phyloP scores from a whole-genome alignment of 1,284 basidiomycete genomes.

The Sporisorium graminicola region DNA sequence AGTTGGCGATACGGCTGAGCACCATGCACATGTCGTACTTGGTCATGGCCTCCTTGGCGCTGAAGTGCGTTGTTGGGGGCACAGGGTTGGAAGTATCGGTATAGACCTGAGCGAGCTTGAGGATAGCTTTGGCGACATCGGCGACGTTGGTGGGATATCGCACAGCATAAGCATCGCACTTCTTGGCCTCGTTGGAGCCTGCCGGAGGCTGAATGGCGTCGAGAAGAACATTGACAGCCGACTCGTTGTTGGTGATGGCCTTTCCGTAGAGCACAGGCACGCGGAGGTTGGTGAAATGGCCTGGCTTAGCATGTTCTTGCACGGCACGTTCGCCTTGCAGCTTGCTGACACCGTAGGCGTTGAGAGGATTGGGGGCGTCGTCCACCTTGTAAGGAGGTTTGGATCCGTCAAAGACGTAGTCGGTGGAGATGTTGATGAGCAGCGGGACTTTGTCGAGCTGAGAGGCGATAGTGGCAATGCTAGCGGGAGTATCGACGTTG shows the following conservation, averaged over 20 bases:
- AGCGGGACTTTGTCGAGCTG: constrained; percentile 59
- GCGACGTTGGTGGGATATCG: constrained; percentile 73
- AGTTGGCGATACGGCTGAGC: constrained; percentile 57
- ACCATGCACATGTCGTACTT: constrained; percentile 72
- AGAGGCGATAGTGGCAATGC: constrained; percentile 61
- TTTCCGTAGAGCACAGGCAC: constrained; percentile 70
- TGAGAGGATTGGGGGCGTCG: constrained; percentile 71
- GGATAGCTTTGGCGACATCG: constrained; percentile 71
- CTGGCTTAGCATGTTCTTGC: constrained; percentile 39
- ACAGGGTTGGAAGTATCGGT: constrained; percentile 19
- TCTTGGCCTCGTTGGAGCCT: constrained; percentile 18
- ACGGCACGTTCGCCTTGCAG: constrained; percentile 69
- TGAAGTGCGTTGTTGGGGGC: constrained; percentile 71
- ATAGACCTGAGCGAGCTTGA: constrained; percentile 65
- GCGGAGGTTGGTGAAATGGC: constrained; percentile 69
- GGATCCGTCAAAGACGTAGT: constrained; percentile 69
- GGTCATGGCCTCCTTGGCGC: constrained; percentile 71
- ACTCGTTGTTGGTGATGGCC: constrained; percentile 57
- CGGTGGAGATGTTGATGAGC: constrained; percentile 72
- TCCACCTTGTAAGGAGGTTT: constrained; percentile 72
- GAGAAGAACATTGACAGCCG: constrained; percentile 66
- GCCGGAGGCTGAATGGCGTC: constrained; percentile 48
- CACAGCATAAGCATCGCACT: constrained; percentile 70
- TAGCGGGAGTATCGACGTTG: constrained; percentile 72
- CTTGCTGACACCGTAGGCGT: constrained; percentile 71